Evolutionary conservation across 2,329 filamentous ascomycete genomes (phyloP).

Genomic region (Verticillium dahliae): DNA sequence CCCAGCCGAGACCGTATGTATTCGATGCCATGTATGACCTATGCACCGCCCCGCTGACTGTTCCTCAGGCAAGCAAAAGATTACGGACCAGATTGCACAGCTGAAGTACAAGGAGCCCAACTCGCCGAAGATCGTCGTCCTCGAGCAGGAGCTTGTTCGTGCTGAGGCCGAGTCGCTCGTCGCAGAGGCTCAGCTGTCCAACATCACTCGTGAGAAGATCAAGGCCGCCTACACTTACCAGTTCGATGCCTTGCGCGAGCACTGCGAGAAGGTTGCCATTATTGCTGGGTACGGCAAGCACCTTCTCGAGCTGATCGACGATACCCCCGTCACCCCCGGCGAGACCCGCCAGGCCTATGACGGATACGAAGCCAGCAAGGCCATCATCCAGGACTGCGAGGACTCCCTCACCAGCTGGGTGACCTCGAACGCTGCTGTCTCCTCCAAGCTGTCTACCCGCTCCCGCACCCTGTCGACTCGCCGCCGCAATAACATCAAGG

Average conservation of each 20-base stretch:
- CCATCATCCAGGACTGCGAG: slow-evolving; percentile 98
- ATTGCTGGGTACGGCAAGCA: slow-evolving; percentile 98
- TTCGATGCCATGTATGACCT: too few relatives aligned
- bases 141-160: slow-evolving; percentile 97
- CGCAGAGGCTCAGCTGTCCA: slow-evolving; percentile 94
- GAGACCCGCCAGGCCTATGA: slow-evolving; percentile 96
- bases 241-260: slow-evolving; percentile 94
- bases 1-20: slow-evolving; percentile 88
- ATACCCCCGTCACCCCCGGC: slow-evolving; percentile 92
- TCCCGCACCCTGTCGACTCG: slow-evolving; percentile 83
- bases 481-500: slow-evolving; percentile 64
- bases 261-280: slow-evolving; percentile 96
- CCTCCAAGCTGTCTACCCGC: slow-evolving; percentile 78
- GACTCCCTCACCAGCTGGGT: slow-evolving; percentile 98
- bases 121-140: slow-evolving; percentile 92
- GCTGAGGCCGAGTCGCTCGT: slow-evolving; percentile 98
- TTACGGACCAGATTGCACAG: slow-evolving; percentile 96
- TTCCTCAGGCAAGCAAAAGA: slow-evolving; percentile 85
- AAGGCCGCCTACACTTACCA: slow-evolving; percentile 98
- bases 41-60: background rate
- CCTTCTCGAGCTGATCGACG: slow-evolving; percentile 91
- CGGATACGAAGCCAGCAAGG: slow-evolving; percentile 96
- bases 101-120: slow-evolving; percentile 99
- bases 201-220: slow-evolving; percentile 98
- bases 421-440: slow-evolving; percentile 79